These are phyloP conservation scores for Smallanthus sonchifolius DNA, from an alignment of 129 eudicot species.

Conservation along the genomic window DNA sequence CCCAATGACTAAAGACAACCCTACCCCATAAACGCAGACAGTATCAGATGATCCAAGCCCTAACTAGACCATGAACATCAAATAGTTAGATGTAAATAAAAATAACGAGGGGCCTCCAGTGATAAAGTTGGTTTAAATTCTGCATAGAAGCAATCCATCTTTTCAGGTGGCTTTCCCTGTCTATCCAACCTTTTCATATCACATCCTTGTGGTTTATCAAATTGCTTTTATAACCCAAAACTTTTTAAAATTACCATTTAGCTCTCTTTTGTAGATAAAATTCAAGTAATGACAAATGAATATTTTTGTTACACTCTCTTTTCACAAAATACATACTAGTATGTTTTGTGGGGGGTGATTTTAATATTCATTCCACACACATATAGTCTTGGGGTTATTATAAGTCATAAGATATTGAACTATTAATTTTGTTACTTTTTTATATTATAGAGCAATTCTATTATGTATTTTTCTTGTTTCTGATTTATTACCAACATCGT, in stretches of 20 bases:
- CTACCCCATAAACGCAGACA: no score
- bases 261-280: neutral
- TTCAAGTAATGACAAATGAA: neutral
- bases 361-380: neutral
- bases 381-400: neutral
- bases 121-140: conserved; percentile 27
- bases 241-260: neutral
- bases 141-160: conserved; percentile 21
- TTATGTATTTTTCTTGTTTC: no score
- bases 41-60: no score
- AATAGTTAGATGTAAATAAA: neutral
- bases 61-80: no score
- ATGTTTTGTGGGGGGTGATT: neutral
- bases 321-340: neutral
- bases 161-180: conserved; percentile 32
- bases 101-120: conserved; percentile 14
- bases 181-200: conserved; percentile 18
- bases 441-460: neutral
- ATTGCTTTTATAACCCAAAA: neutral
- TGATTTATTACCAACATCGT: no score
- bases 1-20: no score
- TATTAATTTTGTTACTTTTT: no score
- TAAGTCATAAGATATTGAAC: no score
- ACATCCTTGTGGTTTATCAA: conserved; percentile 6
- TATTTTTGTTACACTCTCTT: no score